Percentiles rank a stretch among this genome's conserved stretches.
Conservation (phyloP, 345 rosid genomes). For the Cardamine chenopodiifolia region DNA sequence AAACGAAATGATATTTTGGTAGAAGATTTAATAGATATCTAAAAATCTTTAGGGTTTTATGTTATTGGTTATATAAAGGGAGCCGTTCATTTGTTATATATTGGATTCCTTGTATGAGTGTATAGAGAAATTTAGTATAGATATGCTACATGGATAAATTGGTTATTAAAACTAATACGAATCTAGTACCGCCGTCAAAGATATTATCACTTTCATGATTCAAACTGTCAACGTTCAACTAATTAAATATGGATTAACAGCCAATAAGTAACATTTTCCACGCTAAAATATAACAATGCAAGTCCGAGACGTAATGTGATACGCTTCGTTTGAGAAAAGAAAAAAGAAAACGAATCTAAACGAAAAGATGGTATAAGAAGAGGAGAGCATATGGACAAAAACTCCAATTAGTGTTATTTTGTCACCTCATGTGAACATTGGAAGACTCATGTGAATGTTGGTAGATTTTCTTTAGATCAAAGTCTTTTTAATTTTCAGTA, state of each 20-base stretch:
- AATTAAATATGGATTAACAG: neutral
- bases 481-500: neutral
- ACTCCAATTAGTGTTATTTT: slow-evolving; percentile 39
- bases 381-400: slow-evolving; percentile 40
- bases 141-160: slow-evolving; percentile 12
- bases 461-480: neutral
- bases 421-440: slow-evolving; percentile 49
- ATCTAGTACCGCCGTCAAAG: slow-evolving; percentile 27
- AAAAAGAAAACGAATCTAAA: slow-evolving; percentile 31
- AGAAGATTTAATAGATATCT: neutral
- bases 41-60: neutral
- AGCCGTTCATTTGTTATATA: neutral
- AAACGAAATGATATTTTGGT: neutral
- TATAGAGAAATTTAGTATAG: neutral
- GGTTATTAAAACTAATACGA: neutral
- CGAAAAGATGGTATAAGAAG: slow-evolving; percentile 14
- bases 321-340: slow-evolving; percentile 10
- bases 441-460: slow-evolving; percentile 39
- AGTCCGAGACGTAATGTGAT: slow-evolving; percentile 4
- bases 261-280: slow-evolving; percentile 7
- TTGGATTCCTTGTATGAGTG: neutral
- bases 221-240: neutral
- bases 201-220: slow-evolving; percentile 17
- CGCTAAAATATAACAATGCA: neutral
- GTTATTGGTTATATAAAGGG: neutral